Evolutionary conservation across 208 protist species (phyloP).

Genomic region (Acanthamoeba royreba): DNA sequence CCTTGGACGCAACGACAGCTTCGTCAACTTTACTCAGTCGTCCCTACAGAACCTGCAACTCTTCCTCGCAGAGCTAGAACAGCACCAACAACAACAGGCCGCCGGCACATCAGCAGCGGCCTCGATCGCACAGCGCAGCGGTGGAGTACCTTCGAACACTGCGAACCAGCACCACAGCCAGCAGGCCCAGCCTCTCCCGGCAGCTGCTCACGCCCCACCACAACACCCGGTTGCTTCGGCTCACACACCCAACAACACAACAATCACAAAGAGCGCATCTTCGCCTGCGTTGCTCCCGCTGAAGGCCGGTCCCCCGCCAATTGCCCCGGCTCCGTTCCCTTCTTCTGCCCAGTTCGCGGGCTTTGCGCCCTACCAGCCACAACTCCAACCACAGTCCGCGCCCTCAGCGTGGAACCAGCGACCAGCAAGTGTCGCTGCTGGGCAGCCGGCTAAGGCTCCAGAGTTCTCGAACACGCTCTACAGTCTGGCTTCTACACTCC

Average conservation of each 20-base stretch:
- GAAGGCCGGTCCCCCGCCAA: not conserved
- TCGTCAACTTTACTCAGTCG: not conserved
- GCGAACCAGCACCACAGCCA: not conserved
- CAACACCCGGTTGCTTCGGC: too few relatives aligned
- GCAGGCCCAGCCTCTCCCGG: not conserved
- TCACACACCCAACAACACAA: not conserved
- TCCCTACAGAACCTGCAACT: not conserved
- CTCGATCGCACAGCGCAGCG: not conserved
- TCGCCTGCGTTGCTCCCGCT: not conserved
- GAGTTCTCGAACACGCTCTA: conserved; percentile 9
- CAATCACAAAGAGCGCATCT: too few relatives aligned
- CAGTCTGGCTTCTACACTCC: not conserved
- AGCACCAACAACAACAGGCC: not conserved
- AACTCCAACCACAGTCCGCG: not conserved
- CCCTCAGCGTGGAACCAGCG: too few relatives aligned
- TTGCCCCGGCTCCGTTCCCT: not conserved
- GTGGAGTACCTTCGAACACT: not conserved
- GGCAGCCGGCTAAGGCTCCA: too few relatives aligned
- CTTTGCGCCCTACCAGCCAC: not conserved
- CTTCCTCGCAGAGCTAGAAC: not conserved
- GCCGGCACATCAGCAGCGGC: too few relatives aligned
- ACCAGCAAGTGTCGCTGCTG: too few relatives aligned
- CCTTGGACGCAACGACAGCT: not conserved
- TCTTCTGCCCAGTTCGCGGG: not conserved
- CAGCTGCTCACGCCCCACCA: not conserved